phyloP scores from a whole-genome alignment of 768 basidiomycete species.

The Leccinellum luteum region DNA sequence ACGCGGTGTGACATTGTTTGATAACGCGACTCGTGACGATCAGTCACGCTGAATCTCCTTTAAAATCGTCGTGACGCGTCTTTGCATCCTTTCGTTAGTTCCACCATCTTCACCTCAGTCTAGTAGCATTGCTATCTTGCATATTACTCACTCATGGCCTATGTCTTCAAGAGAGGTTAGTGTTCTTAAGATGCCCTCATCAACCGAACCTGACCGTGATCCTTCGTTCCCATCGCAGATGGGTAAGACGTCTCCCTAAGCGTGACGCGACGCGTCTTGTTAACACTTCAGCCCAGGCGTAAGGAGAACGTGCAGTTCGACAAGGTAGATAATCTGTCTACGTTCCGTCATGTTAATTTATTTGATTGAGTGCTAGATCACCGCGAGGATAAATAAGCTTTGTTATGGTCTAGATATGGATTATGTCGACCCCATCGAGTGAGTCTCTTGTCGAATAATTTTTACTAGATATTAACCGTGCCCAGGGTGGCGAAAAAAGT shows the following conservation, averaged over 20 bases:
- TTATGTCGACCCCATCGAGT: conserved; percentile 91
- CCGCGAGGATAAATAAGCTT: conserved; percentile 81
- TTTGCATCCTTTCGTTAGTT: conserved; percentile 11
- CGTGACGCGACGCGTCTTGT: conserved; percentile 25
- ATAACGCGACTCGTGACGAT: conserved; percentile 28
- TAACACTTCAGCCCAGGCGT: conserved; percentile 44
- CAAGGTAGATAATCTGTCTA: conserved; percentile 53
- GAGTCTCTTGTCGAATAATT: background rate
- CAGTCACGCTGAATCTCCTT: conserved; percentile 25
- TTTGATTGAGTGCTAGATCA: conserved; percentile 54
- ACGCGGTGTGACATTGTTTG: conserved; percentile 36
- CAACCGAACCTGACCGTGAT: conserved; percentile 7
- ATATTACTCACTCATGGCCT: conserved; percentile 38
- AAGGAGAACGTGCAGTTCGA: conserved; percentile 94
- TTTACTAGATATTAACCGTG: conserved; percentile 4
- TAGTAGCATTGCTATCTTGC: conserved; percentile 1
- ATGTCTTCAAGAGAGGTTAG: conserved; percentile 59
- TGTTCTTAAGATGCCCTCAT: background rate
- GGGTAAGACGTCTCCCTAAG: conserved; percentile 36
- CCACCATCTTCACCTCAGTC: conserved; percentile 23
- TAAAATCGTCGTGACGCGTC: conserved; percentile 34
- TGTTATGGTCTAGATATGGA: conserved; percentile 95
- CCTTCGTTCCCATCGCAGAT: conserved; percentile 33
- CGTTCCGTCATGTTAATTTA: conserved; percentile 14
- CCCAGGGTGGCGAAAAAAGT: conserved; percentile 87